Conservation (phyloP, 441 rosid species). For the Mallotus japonicus region DNA sequence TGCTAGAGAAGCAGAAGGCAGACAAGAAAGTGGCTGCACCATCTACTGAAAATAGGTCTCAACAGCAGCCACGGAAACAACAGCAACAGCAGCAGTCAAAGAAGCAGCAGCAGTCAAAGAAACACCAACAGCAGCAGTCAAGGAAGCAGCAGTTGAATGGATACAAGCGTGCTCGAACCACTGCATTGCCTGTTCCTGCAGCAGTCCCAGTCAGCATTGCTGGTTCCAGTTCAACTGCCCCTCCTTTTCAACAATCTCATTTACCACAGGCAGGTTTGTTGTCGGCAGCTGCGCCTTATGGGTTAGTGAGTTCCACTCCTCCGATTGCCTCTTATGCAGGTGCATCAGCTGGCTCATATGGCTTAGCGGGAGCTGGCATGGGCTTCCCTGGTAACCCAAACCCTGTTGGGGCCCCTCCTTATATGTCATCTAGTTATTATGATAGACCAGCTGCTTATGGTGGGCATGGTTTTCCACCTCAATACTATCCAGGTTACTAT, state of each 20-base stretch:
- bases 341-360: constrained; percentile 37
- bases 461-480: constrained; percentile 47
- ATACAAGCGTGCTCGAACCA: constrained; percentile 48
- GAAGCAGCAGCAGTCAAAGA: background rate
- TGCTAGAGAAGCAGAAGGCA: constrained; percentile 55
- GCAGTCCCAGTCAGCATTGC: constrained; percentile 19
- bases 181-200: constrained; percentile 28
- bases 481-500: constrained; percentile 46
- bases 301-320: constrained; percentile 33
- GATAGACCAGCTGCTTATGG: constrained; percentile 42
- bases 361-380: constrained; percentile 38
- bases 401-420: constrained; percentile 30
- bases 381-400: constrained; percentile 36
- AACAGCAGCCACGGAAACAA: constrained; percentile 26
- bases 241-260: constrained; percentile 40
- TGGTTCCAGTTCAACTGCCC: constrained; percentile 33
- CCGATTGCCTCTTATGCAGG: constrained; percentile 40
- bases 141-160: constrained; percentile 35
- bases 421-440: constrained; percentile 33
- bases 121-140: constrained; percentile 8
- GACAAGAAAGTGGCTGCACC: constrained; percentile 35
- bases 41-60: constrained; percentile 34
- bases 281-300: constrained; percentile 24
- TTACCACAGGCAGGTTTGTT: constrained; percentile 31
- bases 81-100: constrained; percentile 19